Conservation (phyloP, 495 filamentous ascomycete genomes). For the Aspergillus egyptiacus region DNA sequence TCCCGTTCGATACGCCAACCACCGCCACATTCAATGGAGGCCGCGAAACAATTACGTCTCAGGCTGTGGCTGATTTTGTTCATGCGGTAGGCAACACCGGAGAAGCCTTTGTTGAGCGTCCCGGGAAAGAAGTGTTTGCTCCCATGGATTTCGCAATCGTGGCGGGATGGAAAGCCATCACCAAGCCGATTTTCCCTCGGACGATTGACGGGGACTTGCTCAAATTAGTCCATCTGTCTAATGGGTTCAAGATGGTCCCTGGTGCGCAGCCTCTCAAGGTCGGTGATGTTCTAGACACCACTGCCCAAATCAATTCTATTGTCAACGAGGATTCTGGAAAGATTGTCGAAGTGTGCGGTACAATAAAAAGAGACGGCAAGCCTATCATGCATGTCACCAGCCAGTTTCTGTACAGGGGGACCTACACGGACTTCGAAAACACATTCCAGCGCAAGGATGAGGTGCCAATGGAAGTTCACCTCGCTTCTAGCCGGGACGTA, state of each 20-base stretch:
- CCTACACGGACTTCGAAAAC: slow-evolving; percentile 90
- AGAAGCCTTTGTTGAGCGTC: slow-evolving; percentile 95
- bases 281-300: slow-evolving; percentile 86
- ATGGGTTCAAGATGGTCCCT: slow-evolving; percentile 96
- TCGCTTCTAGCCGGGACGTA: slow-evolving; percentile 80
- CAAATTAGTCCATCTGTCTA: slow-evolving; percentile 91
- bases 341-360: slow-evolving; percentile 98
- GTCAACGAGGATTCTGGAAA: slow-evolving; percentile 98
- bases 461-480: slow-evolving; percentile 89
- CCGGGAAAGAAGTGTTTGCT: slow-evolving; percentile 88
- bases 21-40: slow-evolving; percentile 87
- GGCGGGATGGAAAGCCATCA: slow-evolving; percentile 98
- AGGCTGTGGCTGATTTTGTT: slow-evolving; percentile 95
- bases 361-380: slow-evolving; percentile 77
- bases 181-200: slow-evolving; percentile 94
- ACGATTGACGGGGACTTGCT: slow-evolving; percentile 92
- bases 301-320: slow-evolving; percentile 92
- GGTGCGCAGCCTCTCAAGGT: slow-evolving; percentile 92
- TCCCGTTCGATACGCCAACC: slow-evolving; percentile 78
- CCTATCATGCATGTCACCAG: slow-evolving; percentile 98
- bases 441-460: slow-evolving; percentile 97
- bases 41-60: slow-evolving; percentile 72
- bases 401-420: slow-evolving; percentile 93
- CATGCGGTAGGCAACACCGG: slow-evolving; percentile 97
- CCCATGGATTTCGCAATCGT: slow-evolving; percentile 99